A percentile compares a stretch with the other conserved stretches of the same genome.
Conservation (phyloP, 768 basidiomycete species). For the Chiua virens region DNA sequence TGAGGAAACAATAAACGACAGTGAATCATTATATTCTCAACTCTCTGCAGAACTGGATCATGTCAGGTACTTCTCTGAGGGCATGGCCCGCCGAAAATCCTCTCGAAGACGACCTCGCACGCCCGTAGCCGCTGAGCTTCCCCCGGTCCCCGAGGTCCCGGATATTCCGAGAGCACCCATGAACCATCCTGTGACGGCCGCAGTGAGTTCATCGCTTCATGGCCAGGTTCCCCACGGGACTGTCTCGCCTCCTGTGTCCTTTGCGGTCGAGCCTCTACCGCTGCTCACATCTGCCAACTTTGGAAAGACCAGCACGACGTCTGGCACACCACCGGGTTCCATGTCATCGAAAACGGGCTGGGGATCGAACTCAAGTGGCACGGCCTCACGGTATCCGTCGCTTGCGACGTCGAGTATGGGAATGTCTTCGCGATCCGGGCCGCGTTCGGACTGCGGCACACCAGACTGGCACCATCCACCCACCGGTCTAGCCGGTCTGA, state of each 20-base stretch:
- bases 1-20: neutral
- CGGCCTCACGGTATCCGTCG: conserved; percentile 29
- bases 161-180: neutral
- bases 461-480: conserved; percentile 28
- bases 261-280: conserved; percentile 12
- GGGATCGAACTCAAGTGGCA: conserved; percentile 16
- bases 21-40: conserved; percentile 26
- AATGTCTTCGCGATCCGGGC: conserved; percentile 5
- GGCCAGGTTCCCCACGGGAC: conserved; percentile 8
- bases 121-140: conserved; percentile 4
- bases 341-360: conserved; percentile 11
- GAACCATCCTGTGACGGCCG: conserved; percentile 1
- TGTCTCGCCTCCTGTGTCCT: conserved; percentile 6
- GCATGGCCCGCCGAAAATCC: conserved; percentile 7
- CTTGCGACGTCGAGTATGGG: conserved; percentile 19
- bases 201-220: conserved; percentile 8
- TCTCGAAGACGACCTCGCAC: conserved; percentile 7
- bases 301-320: conserved; percentile 20
- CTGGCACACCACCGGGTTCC: conserved; percentile 16
- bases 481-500: conserved; percentile 22
- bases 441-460: conserved; percentile 10
- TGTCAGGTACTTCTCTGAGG: neutral
- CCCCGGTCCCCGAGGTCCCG: conserved; percentile 20
- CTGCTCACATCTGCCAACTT: conserved; percentile 28
- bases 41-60: conserved; percentile 21